Conservation (phyloP, 345 rosid genomes). For the Raphanus sativus region DNA sequence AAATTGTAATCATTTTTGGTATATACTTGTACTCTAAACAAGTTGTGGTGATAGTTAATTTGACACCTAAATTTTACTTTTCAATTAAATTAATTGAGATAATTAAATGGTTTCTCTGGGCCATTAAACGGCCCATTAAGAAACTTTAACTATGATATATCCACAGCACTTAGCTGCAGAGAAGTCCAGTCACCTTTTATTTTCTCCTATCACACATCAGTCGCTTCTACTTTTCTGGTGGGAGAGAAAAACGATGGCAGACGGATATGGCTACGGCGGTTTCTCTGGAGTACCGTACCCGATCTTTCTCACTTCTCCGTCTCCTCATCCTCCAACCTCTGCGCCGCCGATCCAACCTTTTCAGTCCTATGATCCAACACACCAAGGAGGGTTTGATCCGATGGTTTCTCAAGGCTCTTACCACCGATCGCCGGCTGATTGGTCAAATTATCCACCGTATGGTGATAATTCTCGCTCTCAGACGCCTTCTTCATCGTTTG, state of each 20-base stretch:
- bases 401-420: conserved; percentile 15
- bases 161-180: conserved; percentile 4
- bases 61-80: too few species aligned
- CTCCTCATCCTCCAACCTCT: conserved; percentile 23
- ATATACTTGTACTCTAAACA: too few species aligned
- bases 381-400: conserved; percentile 29
- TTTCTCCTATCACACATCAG: conserved; percentile 13
- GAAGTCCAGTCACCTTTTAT: not conserved
- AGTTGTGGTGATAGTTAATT: too few species aligned
- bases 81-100: not conserved
- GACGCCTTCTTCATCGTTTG: conserved; percentile 30
- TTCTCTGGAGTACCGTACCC: conserved; percentile 30
- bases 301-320: conserved; percentile 18
- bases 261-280: conserved; percentile 26
- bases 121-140: conserved; percentile 12
- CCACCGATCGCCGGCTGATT: conserved; percentile 29
- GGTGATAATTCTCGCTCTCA: conserved; percentile 20
- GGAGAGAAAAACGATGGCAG: conserved; percentile 22
- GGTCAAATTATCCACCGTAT: conserved; percentile 16
- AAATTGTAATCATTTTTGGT: too few species aligned
- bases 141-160: not conserved
- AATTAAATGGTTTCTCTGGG: not conserved
- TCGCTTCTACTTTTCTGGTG: conserved; percentile 1
- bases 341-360: conserved; percentile 26
- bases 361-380: conserved; percentile 25